Evolutionary conservation across 192 early-diverging fungal genomes (phyloP), one percentile per base, ranked within the genome.

Genomic region (Coemansia sp.): DNA sequence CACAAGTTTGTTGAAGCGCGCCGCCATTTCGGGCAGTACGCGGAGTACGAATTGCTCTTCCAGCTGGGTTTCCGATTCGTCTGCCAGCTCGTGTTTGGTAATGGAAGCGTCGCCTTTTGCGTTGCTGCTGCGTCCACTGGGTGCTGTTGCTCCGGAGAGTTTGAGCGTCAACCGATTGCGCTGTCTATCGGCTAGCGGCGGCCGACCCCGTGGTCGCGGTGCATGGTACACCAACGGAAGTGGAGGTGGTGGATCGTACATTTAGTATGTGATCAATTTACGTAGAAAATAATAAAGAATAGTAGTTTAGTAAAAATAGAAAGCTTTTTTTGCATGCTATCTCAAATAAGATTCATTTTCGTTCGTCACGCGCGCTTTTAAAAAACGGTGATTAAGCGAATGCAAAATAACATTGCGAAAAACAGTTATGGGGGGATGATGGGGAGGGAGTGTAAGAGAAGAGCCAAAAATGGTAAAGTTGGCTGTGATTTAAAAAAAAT

Each of bases 1-100:
- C 0, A 80, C 77, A 0, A 64, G 66, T 11, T 65, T 67, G 35
- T 61, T 57, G 46, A 80, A 80, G 5, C 64, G 53, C 2, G 63
- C 52, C 1, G 77, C 44, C 72, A 80, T 80, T 16, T 70, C 68
- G 0, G 77, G 77, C 1, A 80, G 52, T 18, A 80, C 77, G 0
- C 77, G 77, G 10, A 80, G 48, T 15, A 80, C 59, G 48, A 80
- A 75, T 30, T 80, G 77, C 55, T 80, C 77, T 21, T 80, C 77
- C 18, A 80, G 64, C 36, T 74, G 77, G 4, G 62, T 52, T 39
- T 69, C 67, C 5, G 57, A 11, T 52, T 52, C 49, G 2, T 52
- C 49, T 14, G 5, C 18, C 9, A 24, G 21, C 7, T 52, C 21
- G 11, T 24, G 49, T 12, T 6, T 21, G 49, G 23, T 14, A 11